Percentiles rank a stretch among this genome's conserved stretches.
Evolutionary conservation across 441 rosid species (phyloP).

Genomic region (Mallotus japonicus): DNA sequence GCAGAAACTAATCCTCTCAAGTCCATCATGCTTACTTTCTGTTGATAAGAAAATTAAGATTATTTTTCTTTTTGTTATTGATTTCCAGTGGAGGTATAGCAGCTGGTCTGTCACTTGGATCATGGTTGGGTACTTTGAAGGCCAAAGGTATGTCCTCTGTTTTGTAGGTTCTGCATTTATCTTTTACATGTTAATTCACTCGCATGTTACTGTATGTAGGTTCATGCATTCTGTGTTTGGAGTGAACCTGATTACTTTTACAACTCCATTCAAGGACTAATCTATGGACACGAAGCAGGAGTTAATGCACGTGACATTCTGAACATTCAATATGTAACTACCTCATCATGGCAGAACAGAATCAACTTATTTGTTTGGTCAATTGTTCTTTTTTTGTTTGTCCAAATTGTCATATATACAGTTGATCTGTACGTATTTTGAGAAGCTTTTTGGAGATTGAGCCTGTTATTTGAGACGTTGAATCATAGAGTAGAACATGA

Average conservation of each 20-base stretch:
- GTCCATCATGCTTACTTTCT: neutral
- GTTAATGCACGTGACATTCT: conserved; percentile 65
- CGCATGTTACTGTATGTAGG: conserved; percentile 34
- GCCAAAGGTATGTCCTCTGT: conserved; percentile 58
- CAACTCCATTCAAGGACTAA: too few relatives aligned
- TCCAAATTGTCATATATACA: too few relatives aligned
- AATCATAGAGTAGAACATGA: too few relatives aligned
- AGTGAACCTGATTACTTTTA: conserved; percentile 58
- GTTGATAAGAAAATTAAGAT: neutral
- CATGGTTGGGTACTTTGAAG: conserved; percentile 67
- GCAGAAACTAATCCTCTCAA: neutral
- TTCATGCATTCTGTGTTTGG: conserved; percentile 88
- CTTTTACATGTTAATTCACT: neutral
- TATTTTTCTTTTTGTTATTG: conserved; percentile 14
- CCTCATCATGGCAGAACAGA: neutral
- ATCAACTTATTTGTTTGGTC: neutral
- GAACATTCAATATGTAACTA: conserved; percentile 67
- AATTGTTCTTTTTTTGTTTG: too few relatives aligned
- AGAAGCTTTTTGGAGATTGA: too few relatives aligned
- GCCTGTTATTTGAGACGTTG: too few relatives aligned
- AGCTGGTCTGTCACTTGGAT: conserved; percentile 87
- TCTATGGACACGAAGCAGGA: conserved; percentile 38
- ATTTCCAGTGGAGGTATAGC: conserved; percentile 75
- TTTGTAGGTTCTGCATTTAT: neutral
- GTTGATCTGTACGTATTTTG: too few relatives aligned